phyloP scores from a whole-genome alignment of 176 grass and related monocot genomes.

The Pharus latifolius region DNA sequence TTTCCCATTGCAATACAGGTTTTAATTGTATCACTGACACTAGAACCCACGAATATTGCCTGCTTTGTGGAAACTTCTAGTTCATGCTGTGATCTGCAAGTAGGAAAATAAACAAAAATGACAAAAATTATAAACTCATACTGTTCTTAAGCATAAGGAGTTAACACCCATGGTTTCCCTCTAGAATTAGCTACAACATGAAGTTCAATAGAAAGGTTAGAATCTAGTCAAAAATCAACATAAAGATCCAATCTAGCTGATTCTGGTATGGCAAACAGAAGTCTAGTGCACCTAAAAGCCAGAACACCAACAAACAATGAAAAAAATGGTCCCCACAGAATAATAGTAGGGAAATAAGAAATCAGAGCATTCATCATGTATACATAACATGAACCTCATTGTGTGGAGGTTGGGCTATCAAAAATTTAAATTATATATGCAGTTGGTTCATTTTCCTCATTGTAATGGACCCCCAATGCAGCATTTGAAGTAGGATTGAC shows the following conservation, averaged over 20 bases:
- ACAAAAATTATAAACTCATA: neutral
- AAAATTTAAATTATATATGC: neutral
- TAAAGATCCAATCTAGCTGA: neutral
- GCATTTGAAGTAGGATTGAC: neutral
- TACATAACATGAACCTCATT: neutral
- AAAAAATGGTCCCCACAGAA: no score
- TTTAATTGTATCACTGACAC: conserved; percentile 92
- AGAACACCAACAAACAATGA: neutral
- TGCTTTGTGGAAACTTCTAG: conserved; percentile 94
- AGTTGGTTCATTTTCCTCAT: neutral
- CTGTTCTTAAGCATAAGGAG: neutral
- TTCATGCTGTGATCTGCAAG: conserved; percentile 72
- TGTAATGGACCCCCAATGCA: neutral
- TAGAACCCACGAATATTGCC: conserved; percentile 94
- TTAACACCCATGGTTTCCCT: neutral
- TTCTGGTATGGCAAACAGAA: neutral
- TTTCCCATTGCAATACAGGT: conserved; percentile 97
- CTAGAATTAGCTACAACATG: neutral
- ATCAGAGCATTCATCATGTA: neutral
- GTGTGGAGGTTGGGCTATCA: neutral
- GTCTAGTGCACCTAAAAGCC: neutral
- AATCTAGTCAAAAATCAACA: neutral
- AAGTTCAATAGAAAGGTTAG: neutral
- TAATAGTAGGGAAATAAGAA: neutral
- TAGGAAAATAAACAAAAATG: conserved; percentile 14